A percentile compares a stretch with the other conserved stretches of the same genome.
phyloP scores from a whole-genome alignment of 1,284 basidiomycete genomes.

The Papiliotrema terrestris region DNA sequence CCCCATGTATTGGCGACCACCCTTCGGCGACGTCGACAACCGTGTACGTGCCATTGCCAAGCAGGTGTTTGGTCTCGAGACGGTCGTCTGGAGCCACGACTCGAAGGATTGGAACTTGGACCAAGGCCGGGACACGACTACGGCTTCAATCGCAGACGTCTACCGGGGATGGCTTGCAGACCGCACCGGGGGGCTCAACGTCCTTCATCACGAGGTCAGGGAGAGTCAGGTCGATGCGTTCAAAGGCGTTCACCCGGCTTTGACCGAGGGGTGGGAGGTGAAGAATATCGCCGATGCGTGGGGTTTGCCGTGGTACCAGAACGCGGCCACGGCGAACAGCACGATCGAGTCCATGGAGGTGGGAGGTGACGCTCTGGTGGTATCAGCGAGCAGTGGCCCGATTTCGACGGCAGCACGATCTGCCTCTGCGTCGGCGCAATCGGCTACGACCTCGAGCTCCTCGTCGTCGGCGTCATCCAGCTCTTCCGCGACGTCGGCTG shows the following conservation, averaged over 20 bases:
- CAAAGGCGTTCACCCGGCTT: constrained; percentile 29
- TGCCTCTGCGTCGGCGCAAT: background rate
- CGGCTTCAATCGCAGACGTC: constrained; percentile 21
- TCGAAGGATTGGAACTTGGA: constrained; percentile 47
- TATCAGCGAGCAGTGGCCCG: constrained; percentile 1
- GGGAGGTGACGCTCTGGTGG: constrained; percentile 6
- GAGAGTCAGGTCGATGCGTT: constrained; percentile 36
- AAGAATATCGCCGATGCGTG: constrained; percentile 40
- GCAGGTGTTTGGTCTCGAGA: constrained; percentile 47
- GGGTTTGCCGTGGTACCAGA: constrained; percentile 40
- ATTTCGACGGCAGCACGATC: background rate
- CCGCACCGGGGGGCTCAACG: constrained; percentile 34
- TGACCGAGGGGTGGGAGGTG: constrained; percentile 39
- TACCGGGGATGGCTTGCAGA: constrained; percentile 25
- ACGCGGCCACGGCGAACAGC: constrained; percentile 29
- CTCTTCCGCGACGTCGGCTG: background rate
- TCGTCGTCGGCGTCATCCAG: background rate
- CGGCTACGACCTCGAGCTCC: background rate
- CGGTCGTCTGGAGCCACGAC: constrained; percentile 47
- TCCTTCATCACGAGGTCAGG: constrained; percentile 43
- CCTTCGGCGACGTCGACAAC: constrained; percentile 53
- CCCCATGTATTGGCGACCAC: constrained; percentile 49
- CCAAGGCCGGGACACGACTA: constrained; percentile 28
- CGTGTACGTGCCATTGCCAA: constrained; percentile 54
- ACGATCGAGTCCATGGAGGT: constrained; percentile 27